Base-by-base conservation (phyloP, 2,329 filamentous ascomycete genomes). In the Epichloe sibirici region DNA sequence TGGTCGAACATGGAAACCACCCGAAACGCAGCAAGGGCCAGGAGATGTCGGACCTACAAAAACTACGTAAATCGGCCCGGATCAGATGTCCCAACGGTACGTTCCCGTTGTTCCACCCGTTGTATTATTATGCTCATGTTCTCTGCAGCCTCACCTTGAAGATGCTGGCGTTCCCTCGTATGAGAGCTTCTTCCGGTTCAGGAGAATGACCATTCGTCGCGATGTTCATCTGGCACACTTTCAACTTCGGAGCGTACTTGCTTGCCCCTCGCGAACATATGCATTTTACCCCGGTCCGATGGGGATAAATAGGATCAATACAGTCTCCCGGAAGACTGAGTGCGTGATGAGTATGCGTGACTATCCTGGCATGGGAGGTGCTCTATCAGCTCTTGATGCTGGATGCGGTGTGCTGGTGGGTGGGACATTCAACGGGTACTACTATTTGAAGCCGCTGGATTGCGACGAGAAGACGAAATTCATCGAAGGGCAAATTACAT, bases 241-340 rank as follows among this genome's bases (percentile, higher is more conserved):
- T 55, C 82, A 86, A 61, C 69, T 85, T 12, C 78, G 82, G 44
- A 83, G 82, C 58, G 70, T 83, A 15, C 66, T 86, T 21, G 78
- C 78, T 2, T 76, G 75, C 59, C 71, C 77, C 5, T 78, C 77
- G 8, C 71, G 75, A 35, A 76, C 74, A 6, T 74, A 76, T 43
- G 71, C 74, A 8, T 85, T 78, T 61, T 85, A 83, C 58, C 75
- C 80, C 3, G 72, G 73, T 38, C 62, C 64, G 42, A 69, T 69
- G 48, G 71, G 72, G 13, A 69, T 85, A 17, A 69, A 74, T 43
- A 70, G 76, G 51, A 70, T 78, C 56, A 77, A 83, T 60, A 73
- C 76, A 9, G 63, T 73, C 40, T 74, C 74, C 2, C 71, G 72
- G 38, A 65, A 65, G 42, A 65, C 60, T 63, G 81, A 69, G 17